Evolutionary conservation across 2,329 filamentous ascomycete species (phyloP), one percentile per base, ranked within the genome.

Genomic region (Talaromyces piceae): DNA sequence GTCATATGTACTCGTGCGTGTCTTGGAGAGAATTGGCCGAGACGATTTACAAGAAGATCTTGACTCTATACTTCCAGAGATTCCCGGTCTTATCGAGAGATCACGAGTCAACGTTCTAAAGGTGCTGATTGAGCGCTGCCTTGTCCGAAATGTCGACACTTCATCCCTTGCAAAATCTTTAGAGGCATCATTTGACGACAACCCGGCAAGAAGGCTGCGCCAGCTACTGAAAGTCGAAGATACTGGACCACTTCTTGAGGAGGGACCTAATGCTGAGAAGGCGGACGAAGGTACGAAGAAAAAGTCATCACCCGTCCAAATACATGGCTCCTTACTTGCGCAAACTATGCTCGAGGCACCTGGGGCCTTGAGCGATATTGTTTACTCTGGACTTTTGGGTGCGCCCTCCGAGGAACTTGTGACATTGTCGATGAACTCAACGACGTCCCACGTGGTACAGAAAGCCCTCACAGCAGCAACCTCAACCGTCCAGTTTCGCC

Each of bases 241-340:
- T 47, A 74, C 75, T 20, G 67, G 66, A 7, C 70, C 76, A 18
- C 75, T 71, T 45, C 65, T 80, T 8, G 66, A 79, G 8, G 74
- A 73, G 23, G 76, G 71, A 46, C 16, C 49, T 5, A 52, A 55
- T 22, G 48, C 62, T 54, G 22, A 56, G 50, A 53, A 55, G 22
- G 47, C 61, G 53, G 22, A 56, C 51, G 43, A 37, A 16, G 39
- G 27, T 3, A 30, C 41, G 9, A 33, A 20, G 30, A 41, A 56
- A 27, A 47, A 62, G 53, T 53, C 55, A 47, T 57, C 67, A 31
- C 58, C 67, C 45, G 61, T 68, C 71, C 82, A 88, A 76, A 68
- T 88, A 65, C 91, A 98, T 71, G 88, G 86, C 54, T 89, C 88
- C 18, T 78, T 95, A 44, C 78, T 98, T 25, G 84, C 87, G 7